phyloP scores from a whole-genome alignment of 371 early-diverging fungal species.

The Mucor saturninus region DNA sequence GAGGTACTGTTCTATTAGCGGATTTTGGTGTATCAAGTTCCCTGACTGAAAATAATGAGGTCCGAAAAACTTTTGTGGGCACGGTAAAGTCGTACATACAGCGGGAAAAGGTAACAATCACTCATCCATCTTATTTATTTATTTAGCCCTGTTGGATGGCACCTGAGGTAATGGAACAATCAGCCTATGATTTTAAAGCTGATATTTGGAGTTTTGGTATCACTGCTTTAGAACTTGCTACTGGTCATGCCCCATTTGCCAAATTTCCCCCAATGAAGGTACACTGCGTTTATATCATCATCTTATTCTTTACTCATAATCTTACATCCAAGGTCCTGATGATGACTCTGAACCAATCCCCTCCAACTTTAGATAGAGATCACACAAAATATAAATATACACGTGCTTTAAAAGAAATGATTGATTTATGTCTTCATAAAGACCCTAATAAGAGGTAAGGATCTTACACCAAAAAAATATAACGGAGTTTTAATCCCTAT shows the following conservation, averaged over 20 bases:
- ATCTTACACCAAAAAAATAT: not conserved
- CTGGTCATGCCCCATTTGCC: constrained; percentile 89
- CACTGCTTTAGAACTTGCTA: constrained; percentile 85
- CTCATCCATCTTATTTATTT: not conserved
- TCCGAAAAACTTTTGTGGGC: constrained; percentile 75
- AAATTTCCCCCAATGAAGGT: constrained; percentile 87
- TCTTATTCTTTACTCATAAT: not conserved
- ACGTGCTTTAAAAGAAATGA: constrained; percentile 83
- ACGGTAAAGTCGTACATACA: constrained; percentile 13
- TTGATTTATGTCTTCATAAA: constrained; percentile 81
- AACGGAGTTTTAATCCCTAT: not conserved
- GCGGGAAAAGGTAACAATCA: not conserved
- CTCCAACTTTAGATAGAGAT: constrained; percentile 85
- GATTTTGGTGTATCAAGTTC: constrained; percentile 90
- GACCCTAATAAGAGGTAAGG: constrained; percentile 67
- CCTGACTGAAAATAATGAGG: constrained; percentile 75
- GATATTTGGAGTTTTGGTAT: constrained; percentile 95
- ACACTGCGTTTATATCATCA: not conserved
- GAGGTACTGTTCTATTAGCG: constrained; percentile 80
- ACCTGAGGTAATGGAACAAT: constrained; percentile 75
- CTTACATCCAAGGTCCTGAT: constrained; percentile 49
- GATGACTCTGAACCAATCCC: constrained; percentile 87
- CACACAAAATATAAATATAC: constrained; percentile 73
- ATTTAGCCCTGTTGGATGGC: constrained; percentile 87
- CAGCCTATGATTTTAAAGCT: constrained; percentile 85